phyloP scores from a whole-genome alignment of 768 basidiomycete genomes.

The Kondoa subrosea region DNA sequence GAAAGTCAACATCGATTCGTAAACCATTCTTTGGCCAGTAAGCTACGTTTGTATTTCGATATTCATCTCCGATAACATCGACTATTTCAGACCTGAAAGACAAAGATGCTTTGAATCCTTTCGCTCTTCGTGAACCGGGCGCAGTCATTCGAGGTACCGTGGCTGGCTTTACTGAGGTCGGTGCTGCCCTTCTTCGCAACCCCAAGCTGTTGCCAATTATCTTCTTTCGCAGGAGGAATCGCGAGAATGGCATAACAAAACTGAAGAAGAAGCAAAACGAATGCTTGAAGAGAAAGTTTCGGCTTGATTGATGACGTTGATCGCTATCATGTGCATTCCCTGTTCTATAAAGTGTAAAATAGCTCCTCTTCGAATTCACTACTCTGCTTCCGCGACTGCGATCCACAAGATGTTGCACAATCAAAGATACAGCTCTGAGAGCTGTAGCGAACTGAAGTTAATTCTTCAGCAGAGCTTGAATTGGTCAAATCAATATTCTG shows the following conservation, averaged over 20 bases:
- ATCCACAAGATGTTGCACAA: too few species aligned
- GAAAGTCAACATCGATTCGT: conserved; percentile 53
- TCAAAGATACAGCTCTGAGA: too few species aligned
- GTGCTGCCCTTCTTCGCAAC: background rate
- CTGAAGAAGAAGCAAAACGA: background rate
- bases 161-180: conserved; percentile 37
- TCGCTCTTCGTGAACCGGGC: conserved; percentile 62
- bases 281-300: background rate
- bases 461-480: too few species aligned
- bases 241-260: background rate
- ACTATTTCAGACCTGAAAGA: conserved; percentile 32
- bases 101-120: conserved; percentile 47
- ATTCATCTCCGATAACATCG: background rate
- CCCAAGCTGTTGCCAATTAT: background rate
- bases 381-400: too few species aligned
- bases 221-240: conserved; percentile 3
- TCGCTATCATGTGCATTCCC: too few species aligned
- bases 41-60: background rate
- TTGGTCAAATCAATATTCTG: too few species aligned
- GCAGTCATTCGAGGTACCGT: conserved; percentile 66
- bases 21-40: conserved; percentile 81
- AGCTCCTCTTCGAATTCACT: too few species aligned
- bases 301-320: background rate
- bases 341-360: too few species aligned
- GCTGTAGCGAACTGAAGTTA: too few species aligned